Percentiles rank a stretch among this genome's conserved stretches.
phyloP scores from a whole-genome alignment of 495 filamentous ascomycete species.

The Diplogelasinospora grovesii region DNA sequence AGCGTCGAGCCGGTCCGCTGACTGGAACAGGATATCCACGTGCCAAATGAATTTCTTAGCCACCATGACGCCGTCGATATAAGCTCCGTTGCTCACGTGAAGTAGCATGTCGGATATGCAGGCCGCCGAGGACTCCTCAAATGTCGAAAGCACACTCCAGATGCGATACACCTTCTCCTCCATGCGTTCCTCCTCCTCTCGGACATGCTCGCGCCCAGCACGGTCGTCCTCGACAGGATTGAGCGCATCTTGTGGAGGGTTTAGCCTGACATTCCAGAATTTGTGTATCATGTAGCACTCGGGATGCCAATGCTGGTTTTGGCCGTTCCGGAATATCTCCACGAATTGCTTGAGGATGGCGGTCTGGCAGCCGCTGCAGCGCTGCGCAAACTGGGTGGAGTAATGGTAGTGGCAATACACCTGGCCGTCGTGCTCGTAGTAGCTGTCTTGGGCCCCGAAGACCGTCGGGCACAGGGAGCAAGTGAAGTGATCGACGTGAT shows the following conservation, averaged over 20 bases:
- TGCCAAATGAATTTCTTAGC: slow-evolving; percentile 97
- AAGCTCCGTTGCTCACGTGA: slow-evolving; percentile 96
- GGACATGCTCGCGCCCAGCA: slow-evolving; percentile 66
- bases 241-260: slow-evolving; percentile 36
- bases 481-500: slow-evolving; percentile 98
- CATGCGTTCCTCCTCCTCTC: slow-evolving; percentile 85
- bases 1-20: slow-evolving; percentile 75
- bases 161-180: slow-evolving; percentile 97
- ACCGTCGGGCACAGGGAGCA: slow-evolving; percentile 96
- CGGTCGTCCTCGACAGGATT: slow-evolving; percentile 60
- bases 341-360: slow-evolving; percentile 99
- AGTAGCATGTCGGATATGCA: slow-evolving; percentile 99
- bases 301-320: slow-evolving; percentile 99
- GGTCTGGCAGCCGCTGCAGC: slow-evolving; percentile 93
- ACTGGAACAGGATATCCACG: slow-evolving; percentile 86
- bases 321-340: slow-evolving; percentile 93
- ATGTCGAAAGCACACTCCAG: slow-evolving; percentile 94
- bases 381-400: slow-evolving; percentile 92
- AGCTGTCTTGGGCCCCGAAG: slow-evolving; percentile 95
- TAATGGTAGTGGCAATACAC: slow-evolving; percentile 99
- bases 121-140: slow-evolving; percentile 94
- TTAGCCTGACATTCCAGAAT: slow-evolving; percentile 96
- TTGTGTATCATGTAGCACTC: slow-evolving; percentile 99
- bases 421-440: slow-evolving; percentile 94
- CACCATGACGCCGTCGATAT: slow-evolving; percentile 88